Evolutionary conservation across 495 filamentous ascomycete species (phyloP), one percentile per base, ranked within the genome.

Genomic region (Endocarpon pusillum): DNA sequence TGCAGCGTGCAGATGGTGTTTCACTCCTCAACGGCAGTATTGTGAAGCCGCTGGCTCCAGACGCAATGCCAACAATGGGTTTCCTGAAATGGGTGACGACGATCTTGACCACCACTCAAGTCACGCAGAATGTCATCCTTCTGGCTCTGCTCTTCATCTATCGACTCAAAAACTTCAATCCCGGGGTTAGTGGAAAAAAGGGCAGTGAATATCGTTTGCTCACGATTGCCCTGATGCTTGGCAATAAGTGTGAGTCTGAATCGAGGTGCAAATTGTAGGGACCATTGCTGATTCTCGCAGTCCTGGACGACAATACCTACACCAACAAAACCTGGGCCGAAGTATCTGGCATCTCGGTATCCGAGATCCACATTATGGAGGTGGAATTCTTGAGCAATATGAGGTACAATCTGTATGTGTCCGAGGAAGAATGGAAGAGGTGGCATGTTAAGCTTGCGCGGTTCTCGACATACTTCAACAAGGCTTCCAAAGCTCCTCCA

Each of bases 251-350:
- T 83, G 57, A 46, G 75, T 58, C 17, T 20, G 35, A 12, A 12
- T 35, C 23, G 18, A n/a, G 7, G 20, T 16, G 9, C 14, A 16
- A 25, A 27, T 7, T 18, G 18, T 25, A 2, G 11, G 20, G 15
- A 27, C 10, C 21, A n/a, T 19, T 18, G 44, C 56, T 62, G 48
- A 61, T 45, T 39, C 37, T 28, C 34, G 8, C 39, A 85, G 79
- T 94, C 47, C 59, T 99, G 42, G 91, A 99, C 49, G 91, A 99
- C 48, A 99, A 96, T 53, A 96, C 91, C 1, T 99, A 96, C 56
- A 96, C 91, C 34, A 99, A 99, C 63, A 94, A 96, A 63, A 96
- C 91, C 1, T 99, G 91, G 91, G 89, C 91, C 10, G 91, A 99
- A 44, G 91, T 99, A 27, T 94, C 91, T 17, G 78, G 82, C 12